Evolutionary conservation across 2,329 filamentous ascomycete genomes (phyloP).

Genomic region (Clonostachys rhizophaga): DNA sequence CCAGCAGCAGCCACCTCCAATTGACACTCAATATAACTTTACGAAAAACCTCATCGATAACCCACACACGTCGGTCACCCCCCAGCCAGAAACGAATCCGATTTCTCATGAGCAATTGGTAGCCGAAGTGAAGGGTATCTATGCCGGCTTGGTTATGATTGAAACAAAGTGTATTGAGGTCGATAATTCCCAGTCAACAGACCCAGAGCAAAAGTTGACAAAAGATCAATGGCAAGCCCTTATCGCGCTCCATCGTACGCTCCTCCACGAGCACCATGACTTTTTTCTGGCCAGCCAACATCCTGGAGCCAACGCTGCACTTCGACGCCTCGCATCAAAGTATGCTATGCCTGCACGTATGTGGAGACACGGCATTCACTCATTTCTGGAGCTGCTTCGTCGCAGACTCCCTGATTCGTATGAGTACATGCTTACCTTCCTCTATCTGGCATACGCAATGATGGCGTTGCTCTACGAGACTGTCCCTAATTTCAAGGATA

Average conservation of each 20-base stretch:
- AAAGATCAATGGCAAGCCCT: conserved; percentile 79
- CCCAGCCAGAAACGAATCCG: conserved; percentile 58
- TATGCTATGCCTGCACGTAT: conserved; percentile 91
- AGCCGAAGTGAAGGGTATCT: conserved; percentile 78
- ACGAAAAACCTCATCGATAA: background rate
- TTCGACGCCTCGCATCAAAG: conserved; percentile 68
- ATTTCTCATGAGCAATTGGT: conserved; percentile 77
- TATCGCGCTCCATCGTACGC: conserved; percentile 74
- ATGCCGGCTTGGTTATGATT: conserved; percentile 78
- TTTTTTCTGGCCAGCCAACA: conserved; percentile 88
- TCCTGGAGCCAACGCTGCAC: conserved; percentile 64
- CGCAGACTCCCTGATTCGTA: conserved; percentile 70
- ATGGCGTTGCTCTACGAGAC: conserved; percentile 85
- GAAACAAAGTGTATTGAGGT: conserved; percentile 86
- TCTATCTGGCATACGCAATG: conserved; percentile 86
- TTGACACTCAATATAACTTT: no score
- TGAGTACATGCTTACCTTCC: conserved; percentile 88
- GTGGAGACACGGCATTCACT: conserved; percentile 91
- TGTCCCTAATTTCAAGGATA: conserved; percentile 76
- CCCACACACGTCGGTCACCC: background rate
- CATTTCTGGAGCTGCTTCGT: conserved; percentile 72
- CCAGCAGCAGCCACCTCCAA: no score
- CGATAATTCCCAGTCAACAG: conserved; percentile 55
- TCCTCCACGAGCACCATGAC: conserved; percentile 79
- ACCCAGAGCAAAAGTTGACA: conserved; percentile 26